Percentiles rank a stretch among this genome's conserved stretches.
Evolutionary conservation across 768 basidiomycete genomes (phyloP).

Genomic region (Russula griseocarnosa): DNA sequence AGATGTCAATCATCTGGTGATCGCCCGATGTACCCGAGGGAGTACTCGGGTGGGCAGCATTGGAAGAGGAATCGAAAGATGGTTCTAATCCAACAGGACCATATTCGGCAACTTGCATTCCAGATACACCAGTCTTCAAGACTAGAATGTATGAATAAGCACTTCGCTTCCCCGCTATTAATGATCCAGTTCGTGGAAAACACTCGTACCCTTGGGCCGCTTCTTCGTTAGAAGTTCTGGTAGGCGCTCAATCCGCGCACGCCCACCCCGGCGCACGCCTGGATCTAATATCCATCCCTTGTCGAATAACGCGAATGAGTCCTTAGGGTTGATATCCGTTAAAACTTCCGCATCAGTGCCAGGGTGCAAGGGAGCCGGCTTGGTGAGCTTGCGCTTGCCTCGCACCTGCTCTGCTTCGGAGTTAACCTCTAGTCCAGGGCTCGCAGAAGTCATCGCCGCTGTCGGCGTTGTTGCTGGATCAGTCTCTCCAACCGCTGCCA

Average conservation of each 20-base stretch:
- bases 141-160: not conserved
- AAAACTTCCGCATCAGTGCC: slow-evolving; percentile 54
- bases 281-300: slow-evolving; percentile 83
- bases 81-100: not conserved
- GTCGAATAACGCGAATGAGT: slow-evolving; percentile 79
- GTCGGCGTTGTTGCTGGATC: not conserved
- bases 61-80: not conserved
- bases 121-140: not conserved
- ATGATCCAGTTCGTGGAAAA: slow-evolving; percentile 39
- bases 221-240: slow-evolving; percentile 43
- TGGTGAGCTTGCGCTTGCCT: slow-evolving; percentile 25
- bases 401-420: slow-evolving; percentile 17
- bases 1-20: slow-evolving; percentile 7
- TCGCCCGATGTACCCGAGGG: not conserved
- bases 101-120: not conserved
- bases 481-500: slow-evolving; percentile 7
- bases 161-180: slow-evolving; percentile 13
- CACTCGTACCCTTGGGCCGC: slow-evolving; percentile 45
- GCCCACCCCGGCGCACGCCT: slow-evolving; percentile 62
- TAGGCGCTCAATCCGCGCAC: slow-evolving; percentile 45
- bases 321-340: slow-evolving; percentile 64
- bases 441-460: not conserved
- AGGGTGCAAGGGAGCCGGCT: slow-evolving; percentile 30
- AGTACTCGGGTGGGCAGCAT: not conserved
- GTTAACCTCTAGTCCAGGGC: not conserved